Evolutionary conservation across 305 asterid genomes (phyloP).

Genomic region (Solanum hybrid): DNA sequence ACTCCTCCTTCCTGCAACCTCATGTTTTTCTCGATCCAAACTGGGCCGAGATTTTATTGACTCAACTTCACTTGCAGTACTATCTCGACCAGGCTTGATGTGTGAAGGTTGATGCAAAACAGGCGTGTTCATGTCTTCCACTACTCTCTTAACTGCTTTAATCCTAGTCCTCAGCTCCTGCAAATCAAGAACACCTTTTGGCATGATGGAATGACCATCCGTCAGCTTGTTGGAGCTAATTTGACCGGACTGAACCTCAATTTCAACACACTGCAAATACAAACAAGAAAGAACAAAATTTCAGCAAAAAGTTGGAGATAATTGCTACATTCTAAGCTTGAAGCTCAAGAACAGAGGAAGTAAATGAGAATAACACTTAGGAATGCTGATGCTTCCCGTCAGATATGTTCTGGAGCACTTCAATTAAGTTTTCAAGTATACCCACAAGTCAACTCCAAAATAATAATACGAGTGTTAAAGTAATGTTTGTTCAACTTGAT

Average conservation of each 20-base stretch:
- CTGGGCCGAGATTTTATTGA: constrained; percentile 37
- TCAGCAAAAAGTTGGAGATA: neutral
- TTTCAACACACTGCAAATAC: constrained; percentile 45
- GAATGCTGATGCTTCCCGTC: neutral
- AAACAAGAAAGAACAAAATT: neutral
- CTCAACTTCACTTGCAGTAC: constrained; percentile 29
- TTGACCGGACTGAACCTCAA: constrained; percentile 23
- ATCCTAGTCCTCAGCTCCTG: constrained; percentile 52
- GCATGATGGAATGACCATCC: constrained; percentile 26
- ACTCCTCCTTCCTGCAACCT: constrained; percentile 32
- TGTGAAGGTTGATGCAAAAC: constrained; percentile 17
- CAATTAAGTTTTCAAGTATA: neutral
- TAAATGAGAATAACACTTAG: neutral
- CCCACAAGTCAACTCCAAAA: neutral
- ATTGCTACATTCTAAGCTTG: neutral
- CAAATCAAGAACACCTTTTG: constrained; percentile 35
- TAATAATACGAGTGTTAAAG: neutral
- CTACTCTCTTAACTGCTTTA: constrained; percentile 49
- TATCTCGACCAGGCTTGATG: constrained; percentile 26
- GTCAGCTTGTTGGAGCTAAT: constrained; percentile 20
- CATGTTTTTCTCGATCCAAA: constrained; percentile 30
- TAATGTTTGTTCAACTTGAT: neutral
- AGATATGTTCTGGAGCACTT: neutral
- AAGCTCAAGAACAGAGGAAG: neutral
- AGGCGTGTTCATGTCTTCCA: constrained; percentile 54